Evolutionary conservation across 1,284 basidiomycete genomes (phyloP).

Genomic region (Volvariella surrecta): DNA sequence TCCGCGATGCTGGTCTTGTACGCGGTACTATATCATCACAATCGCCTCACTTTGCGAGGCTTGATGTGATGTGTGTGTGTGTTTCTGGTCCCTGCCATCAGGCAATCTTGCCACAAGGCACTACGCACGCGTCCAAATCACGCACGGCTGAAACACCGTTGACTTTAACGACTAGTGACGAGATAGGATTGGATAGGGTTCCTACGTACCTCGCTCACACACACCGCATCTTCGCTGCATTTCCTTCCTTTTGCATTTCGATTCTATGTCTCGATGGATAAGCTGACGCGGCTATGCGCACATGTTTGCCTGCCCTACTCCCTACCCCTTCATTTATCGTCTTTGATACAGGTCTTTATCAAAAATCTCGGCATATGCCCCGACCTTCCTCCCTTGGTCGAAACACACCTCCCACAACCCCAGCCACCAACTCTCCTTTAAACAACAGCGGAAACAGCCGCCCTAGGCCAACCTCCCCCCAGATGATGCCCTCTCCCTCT

Average conservation of each 20-base stretch:
- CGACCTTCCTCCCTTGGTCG: conserved; percentile 35
- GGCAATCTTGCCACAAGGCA: background rate
- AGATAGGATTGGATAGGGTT: conserved; percentile 12
- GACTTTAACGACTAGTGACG: background rate
- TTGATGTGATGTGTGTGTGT: conserved; percentile 1
- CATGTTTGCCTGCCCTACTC: background rate
- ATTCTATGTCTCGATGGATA: background rate
- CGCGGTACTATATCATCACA: background rate
- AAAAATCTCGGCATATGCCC: conserved; percentile 56
- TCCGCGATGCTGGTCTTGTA: background rate
- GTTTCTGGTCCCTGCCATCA: conserved; percentile 1
- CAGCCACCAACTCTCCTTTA: conserved; percentile 20
- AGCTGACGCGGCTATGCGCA: conserved; percentile 1
- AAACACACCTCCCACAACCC: conserved; percentile 34
- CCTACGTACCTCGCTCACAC: conserved; percentile 8
- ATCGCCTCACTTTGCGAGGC: background rate
- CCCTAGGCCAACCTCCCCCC: background rate
- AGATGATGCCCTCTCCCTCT: conserved; percentile 1
- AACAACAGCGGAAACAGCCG: conserved; percentile 16
- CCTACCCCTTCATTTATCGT: conserved; percentile 6
- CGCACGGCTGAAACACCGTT: background rate
- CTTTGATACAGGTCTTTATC: conserved; percentile 47
- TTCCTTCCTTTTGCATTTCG: conserved; percentile 7
- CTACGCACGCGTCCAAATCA: background rate
- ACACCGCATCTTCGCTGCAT: conserved; percentile 6